Percentiles rank a stretch among this genome's conserved stretches.
These are phyloP conservation scores for Rhodomyrtus psidioides DNA, from an alignment of 441 rosid genomes.

Conservation along the genomic window DNA sequence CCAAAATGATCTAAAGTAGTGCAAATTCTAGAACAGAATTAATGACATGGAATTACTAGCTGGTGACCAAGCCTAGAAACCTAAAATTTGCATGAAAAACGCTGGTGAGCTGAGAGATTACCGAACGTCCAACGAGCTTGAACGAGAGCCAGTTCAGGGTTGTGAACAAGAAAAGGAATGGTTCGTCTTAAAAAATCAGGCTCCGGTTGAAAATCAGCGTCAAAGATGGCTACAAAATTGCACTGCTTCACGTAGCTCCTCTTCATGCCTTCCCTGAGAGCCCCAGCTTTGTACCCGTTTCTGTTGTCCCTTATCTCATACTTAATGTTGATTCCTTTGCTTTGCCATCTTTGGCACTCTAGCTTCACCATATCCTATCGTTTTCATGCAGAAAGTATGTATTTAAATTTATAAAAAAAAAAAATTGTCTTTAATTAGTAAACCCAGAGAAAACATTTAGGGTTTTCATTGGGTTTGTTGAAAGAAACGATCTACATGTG, in stretches of 20 bases:
- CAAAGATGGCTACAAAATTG: background rate
- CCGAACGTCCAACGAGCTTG: background rate
- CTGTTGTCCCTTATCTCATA: background rate
- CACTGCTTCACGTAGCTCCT: background rate
- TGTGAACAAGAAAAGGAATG: background rate
- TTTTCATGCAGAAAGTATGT: background rate
- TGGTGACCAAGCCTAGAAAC: background rate
- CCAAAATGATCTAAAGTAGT: background rate
- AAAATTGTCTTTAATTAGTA: background rate
- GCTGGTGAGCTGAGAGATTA: background rate
- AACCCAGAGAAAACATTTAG: background rate
- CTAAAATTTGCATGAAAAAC: background rate
- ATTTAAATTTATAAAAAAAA: background rate
- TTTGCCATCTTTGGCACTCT: conserved; percentile 1
- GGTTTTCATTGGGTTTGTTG: background rate
- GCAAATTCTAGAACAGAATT: background rate
- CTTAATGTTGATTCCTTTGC: background rate
- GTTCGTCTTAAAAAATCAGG: background rate
- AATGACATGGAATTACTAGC: background rate
- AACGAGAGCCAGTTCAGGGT: background rate
- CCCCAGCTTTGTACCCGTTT: background rate
- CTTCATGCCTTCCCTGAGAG: conserved; percentile 1
- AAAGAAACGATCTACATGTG: background rate
- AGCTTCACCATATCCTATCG: background rate
- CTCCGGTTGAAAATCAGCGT: background rate